A percentile compares a stretch with the other conserved stretches of the same genome.
Evolutionary conservation across 1,139 yeast species (phyloP).

Genomic region (Candida neerlandica): DNA sequence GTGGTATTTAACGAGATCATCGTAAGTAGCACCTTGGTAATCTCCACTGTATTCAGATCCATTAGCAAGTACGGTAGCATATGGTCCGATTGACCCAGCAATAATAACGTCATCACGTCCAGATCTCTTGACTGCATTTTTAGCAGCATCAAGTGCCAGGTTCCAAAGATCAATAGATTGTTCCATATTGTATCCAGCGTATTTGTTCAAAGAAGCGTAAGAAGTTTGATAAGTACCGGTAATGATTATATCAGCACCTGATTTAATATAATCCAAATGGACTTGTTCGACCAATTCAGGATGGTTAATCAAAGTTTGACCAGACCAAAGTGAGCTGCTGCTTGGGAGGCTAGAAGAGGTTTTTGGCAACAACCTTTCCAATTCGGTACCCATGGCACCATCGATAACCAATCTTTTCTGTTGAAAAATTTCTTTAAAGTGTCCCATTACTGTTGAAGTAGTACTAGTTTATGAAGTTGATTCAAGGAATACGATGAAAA

Average conservation of each 20-base stretch:
- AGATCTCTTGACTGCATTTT: conserved; percentile 26
- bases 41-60: conserved; percentile 73
- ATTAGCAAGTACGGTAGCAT: conserved; percentile 64
- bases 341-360: conserved; percentile 18
- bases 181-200: conserved; percentile 28
- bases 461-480: neutral
- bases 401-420: conserved; percentile 22
- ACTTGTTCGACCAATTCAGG: conserved; percentile 51
- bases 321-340: conserved; percentile 60
- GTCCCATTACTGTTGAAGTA: conserved; percentile 8
- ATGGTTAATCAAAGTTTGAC: conserved; percentile 49
- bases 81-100: conserved; percentile 73
- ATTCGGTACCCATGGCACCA: conserved; percentile 37
- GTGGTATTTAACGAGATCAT: conserved; percentile 49
- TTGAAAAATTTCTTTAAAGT: conserved; percentile 3
- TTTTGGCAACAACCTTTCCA: conserved; percentile 21
- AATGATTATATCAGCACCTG: conserved; percentile 59
- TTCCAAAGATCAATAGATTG: conserved; percentile 33
- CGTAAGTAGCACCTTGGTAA: conserved; percentile 38
- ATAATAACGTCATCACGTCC: conserved; percentile 25
- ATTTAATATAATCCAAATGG: conserved; percentile 51
- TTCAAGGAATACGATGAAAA: too few relatives aligned
- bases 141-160: conserved; percentile 32
- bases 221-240: conserved; percentile 70
- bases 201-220: conserved; percentile 37